phyloP scores from a whole-genome alignment of 257 asterid species.

The Petunia secreta region DNA sequence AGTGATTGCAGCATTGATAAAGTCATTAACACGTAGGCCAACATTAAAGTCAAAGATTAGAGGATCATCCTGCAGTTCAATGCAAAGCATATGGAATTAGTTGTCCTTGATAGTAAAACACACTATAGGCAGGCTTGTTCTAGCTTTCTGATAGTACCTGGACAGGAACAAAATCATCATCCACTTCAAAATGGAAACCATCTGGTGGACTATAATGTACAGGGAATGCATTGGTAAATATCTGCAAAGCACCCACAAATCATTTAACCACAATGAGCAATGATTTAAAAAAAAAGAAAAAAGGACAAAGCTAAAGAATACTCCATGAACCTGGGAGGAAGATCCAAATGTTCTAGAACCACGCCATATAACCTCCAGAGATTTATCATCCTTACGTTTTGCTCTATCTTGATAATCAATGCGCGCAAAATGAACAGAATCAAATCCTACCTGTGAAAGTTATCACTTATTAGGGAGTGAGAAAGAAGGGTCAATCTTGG shows the following conservation, averaged over 20 bases:
- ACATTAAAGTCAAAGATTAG: slow-evolving; percentile 68
- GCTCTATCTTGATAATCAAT: slow-evolving; percentile 91
- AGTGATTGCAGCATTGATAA: slow-evolving; percentile 65
- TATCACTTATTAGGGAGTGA: slow-evolving; percentile 1
- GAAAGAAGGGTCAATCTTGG: background rate
- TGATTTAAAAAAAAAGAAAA: slow-evolving; percentile 23
- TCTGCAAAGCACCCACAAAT: slow-evolving; percentile 46
- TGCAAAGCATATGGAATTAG: background rate
- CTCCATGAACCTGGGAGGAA: slow-evolving; percentile 59
- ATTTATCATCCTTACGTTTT: slow-evolving; percentile 63
- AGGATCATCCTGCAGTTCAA: slow-evolving; percentile 72
- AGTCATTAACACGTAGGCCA: slow-evolving; percentile 66
- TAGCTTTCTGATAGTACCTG: slow-evolving; percentile 54
- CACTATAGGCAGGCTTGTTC: background rate
- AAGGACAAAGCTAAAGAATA: slow-evolving; percentile 9
- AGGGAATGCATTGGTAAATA: slow-evolving; percentile 81
- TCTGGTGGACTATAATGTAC: slow-evolving; percentile 77
- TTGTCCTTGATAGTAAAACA: background rate
- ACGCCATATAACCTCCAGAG: slow-evolving; percentile 91
- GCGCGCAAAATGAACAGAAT: slow-evolving; percentile 86
- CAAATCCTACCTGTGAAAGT: slow-evolving; percentile 69
- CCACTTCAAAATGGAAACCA: slow-evolving; percentile 77
- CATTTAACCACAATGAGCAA: slow-evolving; percentile 28
- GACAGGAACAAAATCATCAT: slow-evolving; percentile 53
- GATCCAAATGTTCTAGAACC: slow-evolving; percentile 83